Base-by-base conservation (phyloP, 768 basidiomycete species). In the Kwoniella heveanensis region DNA sequence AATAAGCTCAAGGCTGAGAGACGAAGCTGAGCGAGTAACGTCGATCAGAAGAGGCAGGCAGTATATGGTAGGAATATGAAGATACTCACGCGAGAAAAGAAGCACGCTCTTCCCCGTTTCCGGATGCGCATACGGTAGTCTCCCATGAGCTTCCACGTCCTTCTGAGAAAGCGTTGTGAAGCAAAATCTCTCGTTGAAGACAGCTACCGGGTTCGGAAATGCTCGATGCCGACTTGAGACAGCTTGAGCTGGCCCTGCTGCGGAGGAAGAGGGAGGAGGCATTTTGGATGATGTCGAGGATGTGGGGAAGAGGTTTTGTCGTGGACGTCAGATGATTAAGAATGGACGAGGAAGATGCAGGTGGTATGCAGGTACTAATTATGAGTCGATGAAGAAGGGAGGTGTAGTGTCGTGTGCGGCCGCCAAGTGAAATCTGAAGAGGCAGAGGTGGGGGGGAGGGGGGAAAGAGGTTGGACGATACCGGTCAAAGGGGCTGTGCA, bases 171-270 rank as follows among this genome's bases (percentile, higher is more conserved):
- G 60, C 1, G 73, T 72, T 25, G 76, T 74, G 66, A 77, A 77
- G 50, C 72, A 46, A 56, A 77, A 73, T 12, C 56, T 32, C 8
- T 74, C 66, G 29, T 57, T 62, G 61, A 69, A 77, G 9, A 71
- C 57, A 1, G 76, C 76, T 36, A 73, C 66, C 5, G 61, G 62
- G 48, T 67, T 66, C 1, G 76, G 73, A 46, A 77, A 73, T 2
- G 50, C 12, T 32, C 68, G 50, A 15, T 22, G 32, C 27, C 27
- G 36, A 21, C 30, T 57, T 27, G 56, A 9, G 21, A n/a, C 19
- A 13, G 54, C 22, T 39, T 25, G 2, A 2, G 57, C 26, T 57
- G 47, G 10, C 15, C 1, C 8, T 57, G 36, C 27, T 24, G 46
- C 26, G 39, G 56, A 10, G 12, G 51, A 26, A 17, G 15, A 4